A percentile compares a stretch with the other conserved stretches of the same genome.
Evolutionary conservation across 208 protist species (phyloP).

Genomic region (Borovskyia barvae): DNA sequence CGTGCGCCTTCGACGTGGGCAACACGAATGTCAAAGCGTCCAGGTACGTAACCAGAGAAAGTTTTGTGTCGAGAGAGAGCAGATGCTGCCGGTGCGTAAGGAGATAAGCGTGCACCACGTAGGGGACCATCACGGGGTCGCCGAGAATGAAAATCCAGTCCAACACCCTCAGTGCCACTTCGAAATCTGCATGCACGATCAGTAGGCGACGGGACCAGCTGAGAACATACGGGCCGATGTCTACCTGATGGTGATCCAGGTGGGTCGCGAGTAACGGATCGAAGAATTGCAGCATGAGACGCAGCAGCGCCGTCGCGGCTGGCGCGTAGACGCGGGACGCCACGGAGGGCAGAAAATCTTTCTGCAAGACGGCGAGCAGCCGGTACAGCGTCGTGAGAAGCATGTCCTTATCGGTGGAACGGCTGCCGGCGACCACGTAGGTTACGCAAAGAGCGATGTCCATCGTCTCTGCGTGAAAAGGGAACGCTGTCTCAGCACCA

Average conservation of each 20-base stretch:
- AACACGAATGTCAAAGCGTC: slow-evolving; percentile 31
- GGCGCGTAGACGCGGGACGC: slow-evolving; percentile 44
- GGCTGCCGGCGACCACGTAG: slow-evolving; percentile 28
- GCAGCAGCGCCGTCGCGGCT: slow-evolving; percentile 36
- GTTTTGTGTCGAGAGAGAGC: slow-evolving; percentile 31
- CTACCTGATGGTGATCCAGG: slow-evolving; percentile 73
- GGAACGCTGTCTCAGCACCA: slow-evolving; percentile 31
- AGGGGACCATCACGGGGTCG: slow-evolving; percentile 70
- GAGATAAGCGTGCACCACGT: slow-evolving; percentile 65
- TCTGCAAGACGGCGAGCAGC: slow-evolving; percentile 23
- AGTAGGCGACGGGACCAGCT: slow-evolving; percentile 63
- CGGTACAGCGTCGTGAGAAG: slow-evolving; percentile 20
- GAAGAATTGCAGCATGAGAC: slow-evolving; percentile 92
- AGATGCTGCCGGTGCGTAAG: slow-evolving; percentile 53
- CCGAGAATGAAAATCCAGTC: slow-evolving; percentile 79
- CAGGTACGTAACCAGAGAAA: slow-evolving; percentile 31
- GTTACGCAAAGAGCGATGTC: slow-evolving; percentile 41
- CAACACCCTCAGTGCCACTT: slow-evolving; percentile 47
- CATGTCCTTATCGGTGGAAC: slow-evolving; percentile 6
- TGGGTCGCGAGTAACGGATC: slow-evolving; percentile 78
- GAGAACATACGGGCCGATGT: slow-evolving; percentile 52
- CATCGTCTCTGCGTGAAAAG: slow-evolving; percentile 40
- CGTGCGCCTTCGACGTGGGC: slow-evolving; percentile 28
- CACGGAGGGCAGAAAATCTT: slow-evolving; percentile 40
- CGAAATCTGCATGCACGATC: slow-evolving; percentile 34